phyloP scores from a whole-genome alignment of 495 filamentous ascomycete genomes.

The Aspergillus cavernicola region DNA sequence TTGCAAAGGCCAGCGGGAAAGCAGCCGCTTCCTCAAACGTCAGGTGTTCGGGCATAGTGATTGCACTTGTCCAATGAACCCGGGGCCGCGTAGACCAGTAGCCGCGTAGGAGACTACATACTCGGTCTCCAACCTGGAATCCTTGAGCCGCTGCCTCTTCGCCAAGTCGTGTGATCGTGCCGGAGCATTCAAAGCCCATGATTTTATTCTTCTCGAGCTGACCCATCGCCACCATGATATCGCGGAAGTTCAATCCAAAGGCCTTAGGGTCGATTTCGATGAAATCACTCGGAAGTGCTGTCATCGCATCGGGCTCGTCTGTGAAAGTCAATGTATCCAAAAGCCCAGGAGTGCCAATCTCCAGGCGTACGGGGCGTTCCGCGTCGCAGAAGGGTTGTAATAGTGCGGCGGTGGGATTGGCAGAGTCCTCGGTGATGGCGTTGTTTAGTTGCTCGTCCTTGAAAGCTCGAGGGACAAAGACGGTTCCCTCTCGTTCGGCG shows the following conservation, averaged over 20 bases:
- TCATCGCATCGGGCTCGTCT: slow-evolving; percentile 38
- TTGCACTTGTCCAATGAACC: too few relatives aligned
- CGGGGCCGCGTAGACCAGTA: too few relatives aligned
- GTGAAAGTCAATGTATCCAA: background rate
- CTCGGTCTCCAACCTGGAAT: too few relatives aligned
- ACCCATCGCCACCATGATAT: background rate
- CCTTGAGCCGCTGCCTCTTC: too few relatives aligned
- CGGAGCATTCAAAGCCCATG: too few relatives aligned
- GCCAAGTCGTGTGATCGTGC: too few relatives aligned
- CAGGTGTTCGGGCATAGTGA: too few relatives aligned
- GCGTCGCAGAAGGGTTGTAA: background rate
- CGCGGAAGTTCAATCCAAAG: background rate
- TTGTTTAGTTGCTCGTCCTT: background rate
- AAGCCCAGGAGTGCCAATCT: background rate
- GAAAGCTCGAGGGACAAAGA: background rate
- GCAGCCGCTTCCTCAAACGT: too few relatives aligned
- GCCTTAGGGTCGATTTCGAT: background rate
- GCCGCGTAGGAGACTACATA: too few relatives aligned
- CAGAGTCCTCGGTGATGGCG: background rate
- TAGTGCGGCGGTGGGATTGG: background rate
- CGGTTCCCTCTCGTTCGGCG: too few relatives aligned
- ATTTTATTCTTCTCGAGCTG: too few relatives aligned
- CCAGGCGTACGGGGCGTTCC: background rate
- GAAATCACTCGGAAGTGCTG: background rate
- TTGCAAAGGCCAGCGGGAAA: too few relatives aligned